A percentile compares a stretch with the other conserved stretches of the same genome.
Conservation (phyloP, 306 rosid species). For the Casuarina glauca region DNA sequence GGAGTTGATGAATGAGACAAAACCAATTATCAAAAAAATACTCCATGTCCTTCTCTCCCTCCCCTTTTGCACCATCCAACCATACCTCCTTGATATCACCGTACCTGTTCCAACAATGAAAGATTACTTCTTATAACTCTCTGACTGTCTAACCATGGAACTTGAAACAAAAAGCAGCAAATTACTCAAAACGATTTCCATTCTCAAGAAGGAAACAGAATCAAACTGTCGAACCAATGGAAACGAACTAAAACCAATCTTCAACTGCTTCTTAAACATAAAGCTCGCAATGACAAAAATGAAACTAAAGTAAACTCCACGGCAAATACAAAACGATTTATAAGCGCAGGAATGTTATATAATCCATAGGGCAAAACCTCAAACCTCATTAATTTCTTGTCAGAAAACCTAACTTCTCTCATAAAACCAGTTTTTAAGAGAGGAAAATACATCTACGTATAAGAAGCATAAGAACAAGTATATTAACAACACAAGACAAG, state of each 20-base stretch:
- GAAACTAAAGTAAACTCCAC: not conserved
- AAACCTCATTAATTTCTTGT: not conserved
- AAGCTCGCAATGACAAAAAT: not conserved
- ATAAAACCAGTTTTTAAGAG: too few relatives aligned
- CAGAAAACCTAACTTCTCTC: too few relatives aligned
- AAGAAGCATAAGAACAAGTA: too few relatives aligned
- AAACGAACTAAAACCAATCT: not conserved
- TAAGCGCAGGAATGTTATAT: not conserved
- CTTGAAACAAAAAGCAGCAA: not conserved
- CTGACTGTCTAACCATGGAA: constrained; percentile 2
- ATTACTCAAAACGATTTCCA: not conserved
- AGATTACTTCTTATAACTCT: not conserved
- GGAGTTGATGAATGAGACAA: constrained; percentile 80
- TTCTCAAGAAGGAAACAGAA: not conserved
- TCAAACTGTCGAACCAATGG: not conserved
- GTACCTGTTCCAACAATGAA: constrained; percentile 50
- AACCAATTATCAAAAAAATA: constrained; percentile 75
- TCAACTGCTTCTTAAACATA: not conserved
- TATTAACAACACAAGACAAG: too few relatives aligned
- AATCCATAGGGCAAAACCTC: not conserved
- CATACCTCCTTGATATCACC: constrained; percentile 67
- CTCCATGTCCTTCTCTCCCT: constrained; percentile 72
- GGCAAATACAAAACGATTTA: not conserved
- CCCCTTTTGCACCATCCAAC: constrained; percentile 90
- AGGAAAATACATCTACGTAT: too few relatives aligned